Evolutionary conservation across 306 rosid genomes (phyloP), one percentile per base, ranked within the genome.

Genomic region (Comarum palustre): DNA sequence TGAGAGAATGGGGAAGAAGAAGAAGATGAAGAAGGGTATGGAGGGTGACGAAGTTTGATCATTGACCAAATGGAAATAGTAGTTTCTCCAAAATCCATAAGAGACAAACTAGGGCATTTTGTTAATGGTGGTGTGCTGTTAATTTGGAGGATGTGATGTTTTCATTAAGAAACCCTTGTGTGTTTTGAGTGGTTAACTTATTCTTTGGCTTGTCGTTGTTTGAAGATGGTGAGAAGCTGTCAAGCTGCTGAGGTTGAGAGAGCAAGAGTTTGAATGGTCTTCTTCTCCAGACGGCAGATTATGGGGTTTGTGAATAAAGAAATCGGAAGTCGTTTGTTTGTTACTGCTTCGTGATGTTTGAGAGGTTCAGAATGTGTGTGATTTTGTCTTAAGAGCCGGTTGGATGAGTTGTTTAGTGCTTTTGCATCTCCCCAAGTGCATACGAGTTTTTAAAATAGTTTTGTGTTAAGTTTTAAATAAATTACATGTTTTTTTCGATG

Each of bases 71-170:
- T 34, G 83, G 84, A 27, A 71, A 77, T 68, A 74, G 68, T 65
- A 72, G 64, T 68, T 47, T 42, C 34, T 17, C 12, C 15, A 72
- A 42, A 36, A 27, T 17, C 12, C 15, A 72, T 62, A 83, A 72
- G 74, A 66, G 96, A 90, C 97, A 87, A 86, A n/a, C 10, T 36
- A 82, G 74, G 78, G 98, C 84, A 90, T 87, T 83, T 88, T 88
- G 80, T 80, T 75, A 77, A 82, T 71, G 87, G 75, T 68, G 55
- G 81, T 75, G 92, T 82, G 93, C 90, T 89, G 95, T 80, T 86
- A 20, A 69, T 83, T 92, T 92, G 95, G 95, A 87, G 55, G 86
- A 84, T 84, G 81, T 85, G 88, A 78, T 87, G 95, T 87, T 86
- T 41, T 86, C 79, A 75, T 90, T 79, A 32, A 36, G 39, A 76